Conservation (phyloP, 441 rosid species). For the Codiaeum variegatum region DNA sequence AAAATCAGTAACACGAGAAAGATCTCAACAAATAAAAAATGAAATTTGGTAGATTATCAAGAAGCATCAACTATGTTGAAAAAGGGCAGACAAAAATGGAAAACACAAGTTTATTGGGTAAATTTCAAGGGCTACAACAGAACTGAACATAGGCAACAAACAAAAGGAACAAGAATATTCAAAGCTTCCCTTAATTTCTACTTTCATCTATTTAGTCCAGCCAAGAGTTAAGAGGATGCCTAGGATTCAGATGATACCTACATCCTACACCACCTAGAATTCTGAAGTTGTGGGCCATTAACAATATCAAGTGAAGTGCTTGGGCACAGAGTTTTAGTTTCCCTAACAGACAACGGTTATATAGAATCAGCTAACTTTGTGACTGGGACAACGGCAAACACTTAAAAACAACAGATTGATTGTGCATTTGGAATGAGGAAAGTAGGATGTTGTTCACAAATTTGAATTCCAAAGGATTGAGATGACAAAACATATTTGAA, state of each 20-base stretch:
- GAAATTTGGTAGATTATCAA: constrained; percentile 5
- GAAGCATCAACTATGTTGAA: constrained; percentile 11
- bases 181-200: background rate
- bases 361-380: background rate
- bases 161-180: background rate
- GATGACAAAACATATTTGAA: background rate
- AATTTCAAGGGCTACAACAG: constrained; percentile 4
- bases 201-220: constrained; percentile 5
- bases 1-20: constrained; percentile 29
- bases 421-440: background rate
- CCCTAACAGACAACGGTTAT: background rate
- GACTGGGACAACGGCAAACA: background rate
- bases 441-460: background rate
- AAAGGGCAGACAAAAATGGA: constrained; percentile 3
- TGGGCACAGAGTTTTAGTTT: background rate
- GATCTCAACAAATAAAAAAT: constrained; percentile 1
- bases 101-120: background rate
- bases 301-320: background rate
- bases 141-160: background rate
- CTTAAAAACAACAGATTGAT: background rate
- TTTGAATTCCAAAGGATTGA: background rate
- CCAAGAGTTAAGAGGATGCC: background rate
- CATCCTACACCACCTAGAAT: background rate
- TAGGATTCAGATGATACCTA: background rate
- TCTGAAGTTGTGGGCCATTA: background rate